Conservation (phyloP, 2,329 filamentous ascomycete genomes). For the Pseudogymnoascus destructans region DNA sequence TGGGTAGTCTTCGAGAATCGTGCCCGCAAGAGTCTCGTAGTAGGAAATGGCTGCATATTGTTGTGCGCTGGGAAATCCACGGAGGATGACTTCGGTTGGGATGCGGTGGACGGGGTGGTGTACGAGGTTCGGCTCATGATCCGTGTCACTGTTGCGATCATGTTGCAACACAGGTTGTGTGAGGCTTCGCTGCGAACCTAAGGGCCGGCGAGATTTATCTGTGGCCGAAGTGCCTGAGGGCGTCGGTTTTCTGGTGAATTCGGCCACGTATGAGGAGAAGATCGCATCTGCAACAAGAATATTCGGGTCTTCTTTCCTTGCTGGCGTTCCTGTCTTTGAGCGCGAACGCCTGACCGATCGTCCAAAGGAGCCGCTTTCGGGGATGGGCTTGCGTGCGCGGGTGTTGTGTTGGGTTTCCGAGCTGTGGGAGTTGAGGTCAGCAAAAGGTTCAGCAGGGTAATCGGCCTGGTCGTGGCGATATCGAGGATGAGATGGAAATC, state of each 20-base stretch:
- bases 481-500: background rate
- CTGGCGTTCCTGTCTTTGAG: slow-evolving; percentile 46
- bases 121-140: slow-evolving; percentile 21
- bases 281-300: slow-evolving; percentile 48
- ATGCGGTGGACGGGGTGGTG: slow-evolving; percentile 30
- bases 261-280: slow-evolving; percentile 45
- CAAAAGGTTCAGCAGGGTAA: background rate
- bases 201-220: slow-evolving; percentile 22
- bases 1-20: slow-evolving; percentile 87
- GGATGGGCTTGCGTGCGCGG: slow-evolving; percentile 39
- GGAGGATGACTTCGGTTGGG: slow-evolving; percentile 69
- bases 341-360: slow-evolving; percentile 52
- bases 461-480: background rate
- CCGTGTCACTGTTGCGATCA: slow-evolving; percentile 24
- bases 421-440: background rate
- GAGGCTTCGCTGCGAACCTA: slow-evolving; percentile 24
- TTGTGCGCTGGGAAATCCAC: slow-evolving; percentile 58
- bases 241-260: slow-evolving; percentile 25
- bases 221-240: slow-evolving; percentile 15
- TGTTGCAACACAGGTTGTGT: slow-evolving; percentile 18
- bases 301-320: slow-evolving; percentile 44
- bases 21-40: slow-evolving; percentile 75
- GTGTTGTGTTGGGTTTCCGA: slow-evolving; percentile 14
- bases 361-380: slow-evolving; percentile 52
- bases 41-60: slow-evolving; percentile 81